Conservation (phyloP, 1,284 basidiomycete genomes). For the Sporisorium scitamineum region DNA sequence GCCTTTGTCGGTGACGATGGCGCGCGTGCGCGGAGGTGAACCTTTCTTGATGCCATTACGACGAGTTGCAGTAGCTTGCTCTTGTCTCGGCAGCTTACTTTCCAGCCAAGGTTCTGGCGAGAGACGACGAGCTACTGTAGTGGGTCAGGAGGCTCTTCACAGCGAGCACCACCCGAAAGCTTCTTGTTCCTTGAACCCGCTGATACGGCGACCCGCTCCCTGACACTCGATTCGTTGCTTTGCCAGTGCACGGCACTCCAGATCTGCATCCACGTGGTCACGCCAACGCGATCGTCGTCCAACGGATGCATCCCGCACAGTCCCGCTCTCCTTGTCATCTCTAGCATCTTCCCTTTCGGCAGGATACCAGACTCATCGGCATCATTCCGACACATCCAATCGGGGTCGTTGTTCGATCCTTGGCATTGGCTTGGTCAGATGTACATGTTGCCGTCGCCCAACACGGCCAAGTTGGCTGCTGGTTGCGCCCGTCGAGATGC, state of each 20-base stretch:
- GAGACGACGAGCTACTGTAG: too few relatives aligned
- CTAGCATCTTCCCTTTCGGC: too few relatives aligned
- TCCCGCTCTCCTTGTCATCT: too few relatives aligned
- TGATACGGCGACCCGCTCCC: too few relatives aligned
- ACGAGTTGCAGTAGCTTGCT: neutral
- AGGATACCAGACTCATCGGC: too few relatives aligned
- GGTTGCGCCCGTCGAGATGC: conserved; percentile 26
- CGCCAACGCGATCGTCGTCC: too few relatives aligned
- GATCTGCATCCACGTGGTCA: conserved; percentile 1
- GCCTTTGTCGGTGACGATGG: neutral
- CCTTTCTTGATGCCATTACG: neutral
- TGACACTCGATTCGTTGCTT: too few relatives aligned
- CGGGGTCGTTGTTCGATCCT: neutral
- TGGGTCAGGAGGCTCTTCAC: neutral
- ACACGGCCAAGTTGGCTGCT: conserved; percentile 27
- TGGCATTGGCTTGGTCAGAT: conserved; percentile 17
- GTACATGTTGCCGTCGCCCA: conserved; percentile 54
- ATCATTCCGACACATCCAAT: neutral
- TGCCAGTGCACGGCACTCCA: too few relatives aligned
- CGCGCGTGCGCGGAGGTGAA: neutral
- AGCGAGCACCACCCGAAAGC: neutral
- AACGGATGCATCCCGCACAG: too few relatives aligned
- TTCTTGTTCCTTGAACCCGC: too few relatives aligned
- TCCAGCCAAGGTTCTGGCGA: too few relatives aligned
- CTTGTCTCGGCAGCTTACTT: too few relatives aligned